phyloP scores from a whole-genome alignment of 2,329 filamentous ascomycete genomes.

The Trichoderma semiorbis region DNA sequence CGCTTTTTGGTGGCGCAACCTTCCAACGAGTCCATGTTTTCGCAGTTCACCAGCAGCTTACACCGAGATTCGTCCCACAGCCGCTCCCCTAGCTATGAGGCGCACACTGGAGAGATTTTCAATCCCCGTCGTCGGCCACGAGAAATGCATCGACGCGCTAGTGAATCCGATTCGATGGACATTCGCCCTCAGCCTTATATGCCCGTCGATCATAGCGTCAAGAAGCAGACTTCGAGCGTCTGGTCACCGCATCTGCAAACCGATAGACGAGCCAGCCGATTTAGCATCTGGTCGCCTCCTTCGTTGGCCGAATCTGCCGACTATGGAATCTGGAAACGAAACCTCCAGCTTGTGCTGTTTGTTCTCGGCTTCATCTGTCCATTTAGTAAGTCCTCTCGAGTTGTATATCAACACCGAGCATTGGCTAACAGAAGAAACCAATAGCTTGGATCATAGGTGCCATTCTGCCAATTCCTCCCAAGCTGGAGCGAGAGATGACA shows the following conservation, averaged over 20 bases:
- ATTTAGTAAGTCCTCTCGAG: constrained; percentile 53
- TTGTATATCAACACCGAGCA: accelerated
- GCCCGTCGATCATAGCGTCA: constrained; percentile 30
- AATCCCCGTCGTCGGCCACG: constrained; percentile 44
- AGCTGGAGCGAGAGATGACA: constrained; percentile 50
- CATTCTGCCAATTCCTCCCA: constrained; percentile 65
- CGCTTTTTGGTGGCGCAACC: constrained; percentile 46
- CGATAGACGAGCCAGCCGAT: constrained; percentile 57
- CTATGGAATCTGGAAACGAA: constrained; percentile 61
- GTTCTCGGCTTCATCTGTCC: constrained; percentile 75
- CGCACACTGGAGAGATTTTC: constrained; percentile 43
- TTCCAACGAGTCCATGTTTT: constrained; percentile 45
- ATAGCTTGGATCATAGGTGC: constrained; percentile 79
- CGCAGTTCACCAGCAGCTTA: constrained; percentile 47
- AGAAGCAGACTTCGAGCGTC: constrained; percentile 56
- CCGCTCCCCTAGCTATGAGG: constrained; percentile 49
- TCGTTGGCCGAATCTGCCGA: constrained; percentile 63
- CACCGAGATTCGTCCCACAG: constrained; percentile 43
- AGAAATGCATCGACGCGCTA: constrained; percentile 30
- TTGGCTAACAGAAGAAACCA: constrained; percentile 19
- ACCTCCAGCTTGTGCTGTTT: constrained; percentile 72
- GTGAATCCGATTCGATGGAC: constrained; percentile 36
- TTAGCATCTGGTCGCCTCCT: constrained; percentile 70
- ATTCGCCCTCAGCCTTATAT: constrained; percentile 37
- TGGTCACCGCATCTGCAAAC: constrained; percentile 71